A percentile compares a stretch with the other conserved stretches of the same genome.
phyloP scores from a whole-genome alignment of 805 yeast species.

The Candida wancherniae region DNA sequence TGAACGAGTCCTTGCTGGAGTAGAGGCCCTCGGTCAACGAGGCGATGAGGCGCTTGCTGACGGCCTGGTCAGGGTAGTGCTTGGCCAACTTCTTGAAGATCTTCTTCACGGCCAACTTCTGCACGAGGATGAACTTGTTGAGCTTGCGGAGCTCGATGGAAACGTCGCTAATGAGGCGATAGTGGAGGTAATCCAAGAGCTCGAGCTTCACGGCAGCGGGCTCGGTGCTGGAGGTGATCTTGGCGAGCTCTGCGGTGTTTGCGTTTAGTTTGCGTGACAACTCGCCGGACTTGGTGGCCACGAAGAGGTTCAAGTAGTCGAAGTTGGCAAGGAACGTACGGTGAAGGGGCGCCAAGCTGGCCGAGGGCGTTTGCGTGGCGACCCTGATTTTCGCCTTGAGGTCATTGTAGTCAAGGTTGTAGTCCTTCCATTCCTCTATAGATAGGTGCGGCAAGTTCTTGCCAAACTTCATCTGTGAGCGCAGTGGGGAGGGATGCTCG shows the following conservation, averaged over 20 bases:
- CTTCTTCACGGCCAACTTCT: constrained; percentile 68
- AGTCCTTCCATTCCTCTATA: constrained; percentile 82
- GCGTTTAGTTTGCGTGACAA: constrained; percentile 43
- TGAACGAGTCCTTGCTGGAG: constrained; percentile 50
- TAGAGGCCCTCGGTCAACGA: constrained; percentile 32
- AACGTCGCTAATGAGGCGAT: constrained; percentile 34
- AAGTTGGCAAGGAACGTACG: constrained; percentile 51
- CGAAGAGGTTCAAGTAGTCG: constrained; percentile 57
- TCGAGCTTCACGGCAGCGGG: constrained; percentile 10
- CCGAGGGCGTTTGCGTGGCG: constrained; percentile 38
- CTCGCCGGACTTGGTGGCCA: constrained; percentile 65
- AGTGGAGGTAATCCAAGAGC: constrained; percentile 25
- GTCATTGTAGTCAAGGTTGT: constrained; percentile 79
- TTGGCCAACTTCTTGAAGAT: constrained; percentile 64
- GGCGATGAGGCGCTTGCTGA: constrained; percentile 27
- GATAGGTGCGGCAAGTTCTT: constrained; percentile 67
- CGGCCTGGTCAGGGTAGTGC: constrained; percentile 29
- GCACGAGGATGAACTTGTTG: constrained; percentile 66
- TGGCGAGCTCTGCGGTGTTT: constrained; percentile 19
- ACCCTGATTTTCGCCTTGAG: constrained; percentile 60
- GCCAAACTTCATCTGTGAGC: constrained; percentile 88
- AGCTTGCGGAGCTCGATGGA: constrained; percentile 54
- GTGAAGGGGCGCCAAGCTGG: constrained; percentile 33
- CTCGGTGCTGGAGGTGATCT: constrained; percentile 7
- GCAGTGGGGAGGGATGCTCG: too few species aligned